These are phyloP conservation scores for Geotrichum australiense DNA, from an alignment of 1,139 yeast species.

Conservation along the genomic window DNA sequence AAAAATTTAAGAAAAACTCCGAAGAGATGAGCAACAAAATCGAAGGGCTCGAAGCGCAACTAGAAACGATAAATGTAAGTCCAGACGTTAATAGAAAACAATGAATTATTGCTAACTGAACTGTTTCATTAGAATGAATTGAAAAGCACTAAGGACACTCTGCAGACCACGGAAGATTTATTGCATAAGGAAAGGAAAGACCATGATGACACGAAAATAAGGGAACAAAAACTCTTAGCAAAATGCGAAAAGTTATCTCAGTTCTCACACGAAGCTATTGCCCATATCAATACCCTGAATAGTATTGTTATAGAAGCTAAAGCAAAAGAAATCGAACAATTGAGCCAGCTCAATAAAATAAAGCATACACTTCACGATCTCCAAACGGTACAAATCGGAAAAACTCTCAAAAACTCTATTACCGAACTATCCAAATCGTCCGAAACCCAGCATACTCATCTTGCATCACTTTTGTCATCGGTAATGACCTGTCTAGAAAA, in stretches of 20 bases:
- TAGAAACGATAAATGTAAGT: slow-evolving; percentile 16
- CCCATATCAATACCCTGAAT: slow-evolving; percentile 3
- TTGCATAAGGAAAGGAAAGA: slow-evolving; percentile 18
- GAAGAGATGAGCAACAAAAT: slow-evolving; percentile 23
- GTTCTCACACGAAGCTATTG: slow-evolving; percentile 3
- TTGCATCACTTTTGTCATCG: neutral
- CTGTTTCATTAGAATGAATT: too few relatives aligned
- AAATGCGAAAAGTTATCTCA: slow-evolving; percentile 3
- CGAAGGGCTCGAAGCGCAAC: slow-evolving; percentile 21
- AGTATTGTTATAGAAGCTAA: neutral
- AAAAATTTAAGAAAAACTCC: slow-evolving; percentile 1
- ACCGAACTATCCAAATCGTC: neutral
- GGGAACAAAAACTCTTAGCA: slow-evolving; percentile 15
- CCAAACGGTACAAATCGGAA: neutral
- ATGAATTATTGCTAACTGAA: too few relatives aligned
- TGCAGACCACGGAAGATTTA: slow-evolving; percentile 10
- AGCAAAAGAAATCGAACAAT: neutral
- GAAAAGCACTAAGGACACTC: too few relatives aligned
- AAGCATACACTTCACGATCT: neutral
- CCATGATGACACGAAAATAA: slow-evolving; percentile 17
- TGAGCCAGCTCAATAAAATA: neutral
- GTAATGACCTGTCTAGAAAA: neutral
- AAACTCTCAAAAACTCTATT: neutral
- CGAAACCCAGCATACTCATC: neutral
- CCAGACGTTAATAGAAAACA: slow-evolving; percentile 19